Conservation (phyloP, 768 basidiomycete species). For the Termitomyces sp. region DNA sequence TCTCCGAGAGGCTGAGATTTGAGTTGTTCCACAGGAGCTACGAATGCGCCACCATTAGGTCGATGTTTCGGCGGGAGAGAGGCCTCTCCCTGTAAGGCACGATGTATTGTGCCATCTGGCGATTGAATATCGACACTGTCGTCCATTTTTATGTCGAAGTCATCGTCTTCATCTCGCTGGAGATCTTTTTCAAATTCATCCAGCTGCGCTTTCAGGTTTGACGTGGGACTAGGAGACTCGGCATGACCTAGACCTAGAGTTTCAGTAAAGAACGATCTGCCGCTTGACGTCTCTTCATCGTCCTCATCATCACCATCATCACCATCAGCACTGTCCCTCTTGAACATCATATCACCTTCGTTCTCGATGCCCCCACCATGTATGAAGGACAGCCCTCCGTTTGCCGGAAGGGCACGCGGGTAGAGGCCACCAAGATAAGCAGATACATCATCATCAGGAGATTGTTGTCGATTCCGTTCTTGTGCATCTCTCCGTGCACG, state of each 20-base stretch:
- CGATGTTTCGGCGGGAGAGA: constrained; percentile 43
- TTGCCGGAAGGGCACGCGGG: constrained; percentile 48
- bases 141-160: constrained; percentile 28
- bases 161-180: constrained; percentile 47
- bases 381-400: constrained; percentile 61
- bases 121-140: constrained; percentile 22
- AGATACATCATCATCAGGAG: constrained; percentile 32
- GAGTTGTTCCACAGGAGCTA: constrained; percentile 45
- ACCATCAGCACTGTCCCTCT: constrained; percentile 56
- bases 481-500: constrained; percentile 57
- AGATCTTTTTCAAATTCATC: constrained; percentile 41
- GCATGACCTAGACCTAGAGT: constrained; percentile 41
- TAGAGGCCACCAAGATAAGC: constrained; percentile 36
- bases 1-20: constrained; percentile 51
- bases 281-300: constrained; percentile 19
- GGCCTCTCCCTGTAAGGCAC: constrained; percentile 37
- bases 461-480: constrained; percentile 27
- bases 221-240: constrained; percentile 50
- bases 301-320: constrained; percentile 62
- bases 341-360: constrained; percentile 60
- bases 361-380: constrained; percentile 51
- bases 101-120: constrained; percentile 18
- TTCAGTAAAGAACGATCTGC: constrained; percentile 48
- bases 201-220: constrained; percentile 56
- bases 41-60: constrained; percentile 42